Percentiles rank a stretch among this genome's conserved stretches.
Conservation (phyloP, 1,284 basidiomycete genomes). For the Austroboletus niveus region DNA sequence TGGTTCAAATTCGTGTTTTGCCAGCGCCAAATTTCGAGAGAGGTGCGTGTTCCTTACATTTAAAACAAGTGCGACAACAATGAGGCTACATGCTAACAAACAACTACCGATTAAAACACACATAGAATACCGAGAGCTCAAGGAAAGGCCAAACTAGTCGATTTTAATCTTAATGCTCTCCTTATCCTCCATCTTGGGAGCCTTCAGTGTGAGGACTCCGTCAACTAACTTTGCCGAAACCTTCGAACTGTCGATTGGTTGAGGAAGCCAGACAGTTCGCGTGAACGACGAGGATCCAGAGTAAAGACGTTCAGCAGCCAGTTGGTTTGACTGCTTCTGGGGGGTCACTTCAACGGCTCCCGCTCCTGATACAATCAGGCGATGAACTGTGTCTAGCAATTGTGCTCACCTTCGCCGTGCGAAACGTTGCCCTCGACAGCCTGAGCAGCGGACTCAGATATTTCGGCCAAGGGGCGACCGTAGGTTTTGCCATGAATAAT, state of each 20-base stretch:
- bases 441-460: constrained; percentile 23
- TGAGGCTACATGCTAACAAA: no score
- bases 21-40: no score
- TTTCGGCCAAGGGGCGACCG: constrained; percentile 26
- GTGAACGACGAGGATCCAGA: constrained; percentile 55
- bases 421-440: constrained; percentile 1
- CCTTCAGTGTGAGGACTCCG: constrained; percentile 62
- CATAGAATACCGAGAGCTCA: no score
- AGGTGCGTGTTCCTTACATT: no score
- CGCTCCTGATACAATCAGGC: constrained; percentile 11
- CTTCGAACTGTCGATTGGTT: constrained; percentile 53
- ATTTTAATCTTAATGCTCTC: constrained; percentile 31
- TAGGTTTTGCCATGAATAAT: constrained; percentile 67
- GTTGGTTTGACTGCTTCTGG: constrained; percentile 41
- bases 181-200: constrained; percentile 61
- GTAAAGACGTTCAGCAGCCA: constrained; percentile 59
- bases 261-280: constrained; percentile 69
- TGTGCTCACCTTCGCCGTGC: constrained; percentile 16
- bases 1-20: no score
- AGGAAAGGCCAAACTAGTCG: constrained; percentile 12
- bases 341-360: constrained; percentile 28
- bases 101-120: no score
- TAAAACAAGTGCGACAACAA: no score
- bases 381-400: background rate
- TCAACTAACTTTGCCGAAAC: constrained; percentile 66